Percentiles rank a stretch among this genome's conserved stretches.
These are phyloP conservation scores for Coniosporium tulheliwenetii DNA, from an alignment of 2,329 filamentous ascomycete genomes.

Conservation along the genomic window DNA sequence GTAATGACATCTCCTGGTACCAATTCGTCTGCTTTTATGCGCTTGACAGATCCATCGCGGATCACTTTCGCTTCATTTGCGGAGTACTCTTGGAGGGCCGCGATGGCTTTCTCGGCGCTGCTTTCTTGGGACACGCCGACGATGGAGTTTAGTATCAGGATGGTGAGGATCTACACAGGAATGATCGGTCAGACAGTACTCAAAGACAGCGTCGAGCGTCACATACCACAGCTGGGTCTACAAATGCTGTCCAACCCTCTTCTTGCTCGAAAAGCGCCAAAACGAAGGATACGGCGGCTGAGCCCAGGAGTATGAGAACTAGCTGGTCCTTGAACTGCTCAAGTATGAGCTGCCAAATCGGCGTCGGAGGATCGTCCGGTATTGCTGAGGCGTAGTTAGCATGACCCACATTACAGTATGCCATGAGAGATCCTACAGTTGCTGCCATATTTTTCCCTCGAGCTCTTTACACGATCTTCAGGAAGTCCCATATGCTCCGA, in stretches of 20 bases:
- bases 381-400: constrained; percentile 34
- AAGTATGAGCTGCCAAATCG: constrained; percentile 87
- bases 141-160: constrained; percentile 88
- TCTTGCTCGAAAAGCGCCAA: constrained; percentile 86
- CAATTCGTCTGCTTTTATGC: constrained; percentile 89
- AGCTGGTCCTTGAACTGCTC: constrained; percentile 99
- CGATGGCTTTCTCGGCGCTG: constrained; percentile 96
- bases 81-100: constrained; percentile 95
- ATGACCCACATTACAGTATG: background rate
- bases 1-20: constrained; percentile 89
- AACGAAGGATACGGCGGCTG: constrained; percentile 83
- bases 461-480: constrained; percentile 12
- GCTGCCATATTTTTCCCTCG: constrained; percentile 17
- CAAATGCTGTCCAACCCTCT: constrained; percentile 92
- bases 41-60: constrained; percentile 64
- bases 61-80: constrained; percentile 94
- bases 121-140: constrained; percentile 98
- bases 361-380: constrained; percentile 85
- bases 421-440: constrained; percentile 15
- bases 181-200: constrained; percentile 4
- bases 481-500: constrained; percentile 16
- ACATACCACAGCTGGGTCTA: constrained; percentile 86
- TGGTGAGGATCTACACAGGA: constrained; percentile 66
- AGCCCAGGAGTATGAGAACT: constrained; percentile 85
- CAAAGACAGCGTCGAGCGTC: background rate